Conservation (phyloP, 306 rosid genomes). For the Fragaria vesca region DNA sequence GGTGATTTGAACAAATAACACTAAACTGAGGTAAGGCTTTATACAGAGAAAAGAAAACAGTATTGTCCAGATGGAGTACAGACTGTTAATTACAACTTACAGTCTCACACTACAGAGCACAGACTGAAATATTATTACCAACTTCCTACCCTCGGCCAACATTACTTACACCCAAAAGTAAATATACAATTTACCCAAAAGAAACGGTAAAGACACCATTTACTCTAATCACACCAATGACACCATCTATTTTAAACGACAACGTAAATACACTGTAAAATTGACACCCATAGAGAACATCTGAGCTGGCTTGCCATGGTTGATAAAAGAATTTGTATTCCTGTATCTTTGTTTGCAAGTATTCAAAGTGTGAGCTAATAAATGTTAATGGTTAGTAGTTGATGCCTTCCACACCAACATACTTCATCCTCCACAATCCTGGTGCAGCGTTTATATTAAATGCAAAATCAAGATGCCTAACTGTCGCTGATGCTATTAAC, state of each 20-base stretch:
- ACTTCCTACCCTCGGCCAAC: neutral
- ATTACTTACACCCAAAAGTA: neutral
- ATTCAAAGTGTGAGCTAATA: conserved; percentile 3
- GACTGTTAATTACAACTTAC: neutral
- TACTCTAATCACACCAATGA: neutral
- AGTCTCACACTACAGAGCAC: conserved; percentile 5
- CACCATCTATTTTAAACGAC: neutral
- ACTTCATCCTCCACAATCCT: conserved; percentile 5
- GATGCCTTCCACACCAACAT: conserved; percentile 8
- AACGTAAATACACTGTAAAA: conserved; percentile 6
- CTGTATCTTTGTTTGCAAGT: conserved; percentile 12
- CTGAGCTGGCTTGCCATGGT: conserved; percentile 4
- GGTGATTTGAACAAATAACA: neutral
- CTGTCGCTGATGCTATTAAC: conserved; percentile 35
- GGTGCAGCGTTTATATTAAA: neutral
- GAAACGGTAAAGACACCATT: neutral
- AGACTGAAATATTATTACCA: neutral
- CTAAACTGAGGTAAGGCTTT: neutral
- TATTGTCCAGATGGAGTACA: neutral
- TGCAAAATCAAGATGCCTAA: conserved; percentile 18
- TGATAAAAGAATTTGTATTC: conserved; percentile 4
- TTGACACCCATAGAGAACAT: conserved; percentile 2
- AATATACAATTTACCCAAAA: neutral
- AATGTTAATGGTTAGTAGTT: conserved; percentile 2
- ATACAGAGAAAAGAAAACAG: neutral